Evolutionary conservation across 2,329 filamentous ascomycete genomes (phyloP).

Genomic region (Trichophyton verrucosum): DNA sequence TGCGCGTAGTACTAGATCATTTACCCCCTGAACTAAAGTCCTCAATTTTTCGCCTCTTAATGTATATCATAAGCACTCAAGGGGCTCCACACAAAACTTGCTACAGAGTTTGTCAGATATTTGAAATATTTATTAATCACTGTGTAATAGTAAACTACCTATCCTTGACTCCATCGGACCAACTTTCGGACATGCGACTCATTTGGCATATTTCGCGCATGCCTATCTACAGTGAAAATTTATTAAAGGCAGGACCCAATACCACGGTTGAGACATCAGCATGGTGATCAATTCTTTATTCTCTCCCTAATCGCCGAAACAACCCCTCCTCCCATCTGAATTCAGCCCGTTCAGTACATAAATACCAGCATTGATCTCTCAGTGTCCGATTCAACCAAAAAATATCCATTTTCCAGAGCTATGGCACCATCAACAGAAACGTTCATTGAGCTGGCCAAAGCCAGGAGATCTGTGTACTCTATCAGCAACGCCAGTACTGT

Average conservation of each 20-base stretch:
- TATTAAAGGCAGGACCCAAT: not conserved
- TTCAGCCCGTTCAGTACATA: not conserved
- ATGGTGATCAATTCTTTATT: not conserved
- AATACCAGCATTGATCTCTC: not conserved
- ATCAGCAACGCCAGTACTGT: constrained; percentile 25
- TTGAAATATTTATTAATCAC: not conserved
- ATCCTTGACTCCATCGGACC: not conserved
- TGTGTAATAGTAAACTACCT: not conserved
- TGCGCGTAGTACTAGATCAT: no score
- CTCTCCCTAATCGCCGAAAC: no score
- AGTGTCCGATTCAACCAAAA: not conserved
- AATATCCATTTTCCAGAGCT: not conserved
- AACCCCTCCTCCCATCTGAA: no score
- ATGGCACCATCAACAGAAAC: not conserved
- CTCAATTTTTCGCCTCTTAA: no score
- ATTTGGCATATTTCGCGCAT: not conserved
- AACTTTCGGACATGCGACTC: not conserved
- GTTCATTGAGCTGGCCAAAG: constrained; percentile 21
- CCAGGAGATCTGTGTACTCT: constrained; percentile 27
- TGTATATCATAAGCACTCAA: no score
- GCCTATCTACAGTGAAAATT: not conserved
- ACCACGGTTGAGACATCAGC: not conserved
- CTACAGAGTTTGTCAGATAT: no score
- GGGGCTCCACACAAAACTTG: no score
- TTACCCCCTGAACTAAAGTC: no score